Evolutionary conservation across 805 yeast genomes (phyloP).

Genomic region (Candida namnaoensis): DNA sequence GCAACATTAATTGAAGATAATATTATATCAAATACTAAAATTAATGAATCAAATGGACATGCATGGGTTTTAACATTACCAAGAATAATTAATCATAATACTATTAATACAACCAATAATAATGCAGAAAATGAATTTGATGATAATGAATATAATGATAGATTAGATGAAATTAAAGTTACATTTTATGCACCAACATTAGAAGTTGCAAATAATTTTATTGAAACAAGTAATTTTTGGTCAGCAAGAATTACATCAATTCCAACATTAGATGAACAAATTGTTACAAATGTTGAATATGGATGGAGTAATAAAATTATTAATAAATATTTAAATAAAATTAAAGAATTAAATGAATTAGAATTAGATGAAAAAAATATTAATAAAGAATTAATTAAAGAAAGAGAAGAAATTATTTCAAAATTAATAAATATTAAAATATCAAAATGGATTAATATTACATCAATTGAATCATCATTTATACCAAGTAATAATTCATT

Average conservation of each 20-base stretch:
- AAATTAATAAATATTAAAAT: constrained; percentile 3
- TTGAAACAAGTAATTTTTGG: constrained; percentile 84
- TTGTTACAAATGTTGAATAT: constrained; percentile 67
- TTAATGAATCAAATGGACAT: constrained; percentile 7
- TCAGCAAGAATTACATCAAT: constrained; percentile 77
- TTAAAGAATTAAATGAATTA: not conserved
- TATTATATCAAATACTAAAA: constrained; percentile 8
- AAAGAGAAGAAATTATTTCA: too few relatives aligned
- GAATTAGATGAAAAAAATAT: not conserved
- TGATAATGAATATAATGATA: constrained; percentile 8
- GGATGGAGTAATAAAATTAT: constrained; percentile 52
- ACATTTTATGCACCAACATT: constrained; percentile 15
- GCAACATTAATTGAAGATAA: constrained; percentile 13
- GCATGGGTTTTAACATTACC: constrained; percentile 18
- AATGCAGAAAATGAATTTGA: constrained; percentile 1
- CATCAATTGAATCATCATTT: constrained; percentile 19
- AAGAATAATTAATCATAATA: too few relatives aligned
- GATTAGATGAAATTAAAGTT: constrained; percentile 10
- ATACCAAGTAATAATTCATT: constrained; percentile 20
- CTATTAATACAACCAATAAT: constrained; percentile 1
- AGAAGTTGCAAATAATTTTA: constrained; percentile 61
- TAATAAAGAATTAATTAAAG: too few relatives aligned
- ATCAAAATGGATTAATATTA: constrained; percentile 15
- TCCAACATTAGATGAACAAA: constrained; percentile 58
- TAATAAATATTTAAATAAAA: constrained; percentile 1